Evolutionary conservation across 768 basidiomycete genomes (phyloP).

Genomic region (Auricularia heimuer): DNA sequence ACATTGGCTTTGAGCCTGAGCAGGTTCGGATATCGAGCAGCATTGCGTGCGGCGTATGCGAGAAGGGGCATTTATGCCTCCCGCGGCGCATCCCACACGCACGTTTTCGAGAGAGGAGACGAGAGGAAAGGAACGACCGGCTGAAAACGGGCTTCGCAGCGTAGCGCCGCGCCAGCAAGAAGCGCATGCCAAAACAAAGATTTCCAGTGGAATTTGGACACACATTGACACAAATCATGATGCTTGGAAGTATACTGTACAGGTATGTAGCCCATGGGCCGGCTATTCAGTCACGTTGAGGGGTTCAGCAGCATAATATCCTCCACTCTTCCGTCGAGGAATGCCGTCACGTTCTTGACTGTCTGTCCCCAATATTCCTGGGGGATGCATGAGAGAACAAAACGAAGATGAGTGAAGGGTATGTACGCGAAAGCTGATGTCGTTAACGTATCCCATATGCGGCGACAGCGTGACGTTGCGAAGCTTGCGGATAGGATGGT

Average conservation of each 20-base stretch:
- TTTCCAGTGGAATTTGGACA: too few relatives aligned
- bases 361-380: slow-evolving; percentile 44
- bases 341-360: slow-evolving; percentile 48
- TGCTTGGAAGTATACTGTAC: too few relatives aligned
- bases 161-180: not conserved
- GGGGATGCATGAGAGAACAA: slow-evolving; percentile 7
- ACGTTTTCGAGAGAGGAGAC: not conserved
- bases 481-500: slow-evolving; percentile 41
- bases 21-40: not conserved
- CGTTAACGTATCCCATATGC: slow-evolving; percentile 49
- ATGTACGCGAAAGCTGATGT: slow-evolving; percentile 39
- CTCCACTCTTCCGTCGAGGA: slow-evolving; percentile 35
- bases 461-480: slow-evolving; percentile 51
- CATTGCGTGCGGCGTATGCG: not conserved
- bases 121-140: not conserved
- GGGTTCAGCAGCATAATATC: not conserved
- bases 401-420: not conserved
- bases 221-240: too few relatives aligned
- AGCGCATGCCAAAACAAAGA: too few relatives aligned
- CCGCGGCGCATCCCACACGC: not conserved
- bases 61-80: not conserved
- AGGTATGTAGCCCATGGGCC: too few relatives aligned
- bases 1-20: not conserved
- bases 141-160: not conserved
- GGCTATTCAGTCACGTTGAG: not conserved